Percentiles rank a stretch among this genome's conserved stretches.
Evolutionary conservation across 2,329 filamentous ascomycete genomes (phyloP).

Genomic region (Elsinoe ampelina): DNA sequence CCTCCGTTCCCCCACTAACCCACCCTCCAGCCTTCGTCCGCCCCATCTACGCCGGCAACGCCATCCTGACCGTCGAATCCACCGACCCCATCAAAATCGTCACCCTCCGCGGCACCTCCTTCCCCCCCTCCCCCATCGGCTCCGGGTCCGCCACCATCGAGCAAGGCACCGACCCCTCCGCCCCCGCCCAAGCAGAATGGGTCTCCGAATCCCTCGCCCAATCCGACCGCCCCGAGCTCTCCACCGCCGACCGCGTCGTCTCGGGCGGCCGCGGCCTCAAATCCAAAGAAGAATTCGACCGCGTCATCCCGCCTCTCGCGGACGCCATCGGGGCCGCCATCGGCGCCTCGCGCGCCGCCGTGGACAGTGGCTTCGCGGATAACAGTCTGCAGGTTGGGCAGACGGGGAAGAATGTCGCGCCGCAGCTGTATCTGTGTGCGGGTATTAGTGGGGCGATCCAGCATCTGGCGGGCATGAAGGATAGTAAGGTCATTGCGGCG

Average conservation of each 20-base stretch:
- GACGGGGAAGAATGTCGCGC: slow-evolving; percentile 96
- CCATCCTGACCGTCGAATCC: slow-evolving; percentile 91
- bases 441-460: slow-evolving; percentile 97
- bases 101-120: slow-evolving; percentile 88
- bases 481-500: slow-evolving; percentile 97
- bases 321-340: slow-evolving; percentile 92
- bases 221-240: slow-evolving; percentile 87
- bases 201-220: slow-evolving; percentile 86
- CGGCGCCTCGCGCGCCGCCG: slow-evolving; percentile 85
- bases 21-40: slow-evolving; percentile 62
- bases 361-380: slow-evolving; percentile 95
- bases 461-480: slow-evolving; percentile 98
- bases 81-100: slow-evolving; percentile 77
- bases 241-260: slow-evolving; percentile 80
- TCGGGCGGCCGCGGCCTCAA: slow-evolving; percentile 91
- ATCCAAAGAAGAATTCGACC: slow-evolving; percentile 96
- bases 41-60: slow-evolving; percentile 96
- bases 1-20: background rate
- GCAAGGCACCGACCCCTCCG: slow-evolving; percentile 76
- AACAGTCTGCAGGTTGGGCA: slow-evolving; percentile 98
- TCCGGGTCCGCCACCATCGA: slow-evolving; percentile 68
- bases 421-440: slow-evolving; percentile 87
- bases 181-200: slow-evolving; percentile 69
- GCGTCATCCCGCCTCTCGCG: slow-evolving; percentile 80
- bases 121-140: slow-evolving; percentile 62